phyloP scores from a whole-genome alignment of 305 asterid species.

The Plantago rigida region DNA sequence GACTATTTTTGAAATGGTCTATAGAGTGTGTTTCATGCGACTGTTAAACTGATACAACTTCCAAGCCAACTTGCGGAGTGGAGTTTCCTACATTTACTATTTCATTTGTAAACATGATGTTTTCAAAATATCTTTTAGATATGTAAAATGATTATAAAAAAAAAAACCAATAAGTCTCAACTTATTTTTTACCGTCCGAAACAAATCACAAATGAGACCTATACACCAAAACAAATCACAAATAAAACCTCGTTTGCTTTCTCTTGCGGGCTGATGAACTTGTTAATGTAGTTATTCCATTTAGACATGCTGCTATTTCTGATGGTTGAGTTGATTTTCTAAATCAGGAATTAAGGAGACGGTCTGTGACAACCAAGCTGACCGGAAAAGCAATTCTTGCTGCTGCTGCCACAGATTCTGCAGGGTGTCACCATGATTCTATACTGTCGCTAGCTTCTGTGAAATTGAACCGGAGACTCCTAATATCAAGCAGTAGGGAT shows the following conservation, averaged over 20 bases:
- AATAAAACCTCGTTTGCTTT: not conserved
- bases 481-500: slow-evolving; percentile 86
- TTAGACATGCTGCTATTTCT: slow-evolving; percentile 6
- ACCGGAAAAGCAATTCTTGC: slow-evolving; percentile 65
- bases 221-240: not conserved
- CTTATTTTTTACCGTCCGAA: not conserved
- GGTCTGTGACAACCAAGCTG: slow-evolving; percentile 55
- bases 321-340: slow-evolving; percentile 5
- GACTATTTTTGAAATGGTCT: not conserved
- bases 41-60: too few species aligned
- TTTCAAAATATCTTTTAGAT: too few species aligned
- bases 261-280: slow-evolving; percentile 5
- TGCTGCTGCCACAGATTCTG: slow-evolving; percentile 85
- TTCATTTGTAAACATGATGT: not conserved
- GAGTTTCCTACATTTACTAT: not conserved
- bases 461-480: slow-evolving; percentile 86
- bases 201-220: not conserved
- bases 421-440: slow-evolving; percentile 89
- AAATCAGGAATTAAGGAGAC: slow-evolving; percentile 74
- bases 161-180: not conserved
- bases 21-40: not conserved
- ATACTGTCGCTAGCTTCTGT: slow-evolving; percentile 82
- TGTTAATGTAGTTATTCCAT: not conserved
- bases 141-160: not conserved
- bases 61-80: too few species aligned